These are phyloP conservation scores for Lenwebbia sp. DNA, from an alignment of 345 rosid genomes.

Conservation along the genomic window DNA sequence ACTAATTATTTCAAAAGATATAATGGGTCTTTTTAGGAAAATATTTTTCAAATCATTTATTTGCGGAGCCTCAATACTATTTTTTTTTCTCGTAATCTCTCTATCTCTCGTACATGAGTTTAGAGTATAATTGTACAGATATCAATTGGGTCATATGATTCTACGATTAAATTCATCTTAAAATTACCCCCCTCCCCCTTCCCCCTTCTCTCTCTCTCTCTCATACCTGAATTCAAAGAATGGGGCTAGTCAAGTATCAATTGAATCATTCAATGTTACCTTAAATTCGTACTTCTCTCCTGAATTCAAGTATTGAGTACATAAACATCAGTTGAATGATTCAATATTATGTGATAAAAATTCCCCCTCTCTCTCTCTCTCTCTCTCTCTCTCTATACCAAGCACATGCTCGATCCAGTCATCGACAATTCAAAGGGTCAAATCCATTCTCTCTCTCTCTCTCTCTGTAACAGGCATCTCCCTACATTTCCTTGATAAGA, in stretches of 20 bases:
- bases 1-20: too few species aligned
- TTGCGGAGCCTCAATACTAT: not conserved
- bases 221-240: not conserved
- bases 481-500: not conserved
- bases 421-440: not conserved
- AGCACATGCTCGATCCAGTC: not conserved
- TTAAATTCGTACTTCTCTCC: not conserved
- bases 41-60: too few species aligned
- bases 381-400: not conserved
- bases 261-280: not conserved
- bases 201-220: not conserved
- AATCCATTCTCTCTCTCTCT: not conserved
- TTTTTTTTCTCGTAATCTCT: not conserved
- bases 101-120: not conserved
- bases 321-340: not conserved
- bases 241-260: not conserved
- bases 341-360: not conserved
- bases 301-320: not conserved
- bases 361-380: not conserved
- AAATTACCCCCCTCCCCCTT: not conserved
- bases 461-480: not conserved
- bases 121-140: not conserved
- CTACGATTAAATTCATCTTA: not conserved
- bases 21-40: too few species aligned
- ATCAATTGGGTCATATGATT: not conserved